Conservation (phyloP, 2,329 filamentous ascomycete genomes). For the Colletotrichum sp. region DNA sequence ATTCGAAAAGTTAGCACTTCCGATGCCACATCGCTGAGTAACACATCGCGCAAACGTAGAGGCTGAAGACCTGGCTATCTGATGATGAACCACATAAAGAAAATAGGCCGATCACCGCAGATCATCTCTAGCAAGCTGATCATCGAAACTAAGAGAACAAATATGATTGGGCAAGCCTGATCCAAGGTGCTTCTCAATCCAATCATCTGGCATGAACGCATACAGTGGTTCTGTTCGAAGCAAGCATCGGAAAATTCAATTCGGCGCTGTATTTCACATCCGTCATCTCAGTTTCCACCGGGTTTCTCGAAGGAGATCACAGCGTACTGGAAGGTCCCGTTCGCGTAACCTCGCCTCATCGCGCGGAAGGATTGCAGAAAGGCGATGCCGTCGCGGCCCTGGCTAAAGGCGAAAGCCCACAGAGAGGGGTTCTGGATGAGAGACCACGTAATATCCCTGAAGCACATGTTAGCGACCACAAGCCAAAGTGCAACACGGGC, state of each 20-base stretch:
- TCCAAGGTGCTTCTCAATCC: neutral
- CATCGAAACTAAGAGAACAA: neutral
- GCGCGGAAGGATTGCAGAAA: slow-evolving; percentile 67
- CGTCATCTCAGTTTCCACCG: neutral
- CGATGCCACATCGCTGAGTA: neutral
- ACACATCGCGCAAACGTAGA: neutral
- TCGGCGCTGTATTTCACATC: neutral
- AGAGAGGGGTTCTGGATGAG: slow-evolving; percentile 64
- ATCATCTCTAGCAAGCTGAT: neutral
- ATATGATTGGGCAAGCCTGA: neutral
- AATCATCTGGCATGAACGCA: neutral
- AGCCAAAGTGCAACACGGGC: neutral
- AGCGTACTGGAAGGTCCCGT: slow-evolving; percentile 63
- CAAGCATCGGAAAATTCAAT: neutral
- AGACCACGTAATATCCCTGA: slow-evolving; percentile 67
- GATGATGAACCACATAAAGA: neutral
- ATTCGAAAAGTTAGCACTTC: no score
- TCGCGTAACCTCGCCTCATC: slow-evolving; percentile 64
- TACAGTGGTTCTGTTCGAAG: neutral
- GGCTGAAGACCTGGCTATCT: neutral
- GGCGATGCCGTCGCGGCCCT: slow-evolving; percentile 64
- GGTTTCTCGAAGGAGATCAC: slow-evolving; percentile 61
- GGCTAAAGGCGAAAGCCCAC: slow-evolving; percentile 66
- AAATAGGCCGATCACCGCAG: neutral
- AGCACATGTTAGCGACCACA: neutral